Evolutionary conservation across 2,329 filamentous ascomycete genomes (phyloP), one percentile per base, ranked within the genome.

Genomic region (Fusarium pseudocircinatum): DNA sequence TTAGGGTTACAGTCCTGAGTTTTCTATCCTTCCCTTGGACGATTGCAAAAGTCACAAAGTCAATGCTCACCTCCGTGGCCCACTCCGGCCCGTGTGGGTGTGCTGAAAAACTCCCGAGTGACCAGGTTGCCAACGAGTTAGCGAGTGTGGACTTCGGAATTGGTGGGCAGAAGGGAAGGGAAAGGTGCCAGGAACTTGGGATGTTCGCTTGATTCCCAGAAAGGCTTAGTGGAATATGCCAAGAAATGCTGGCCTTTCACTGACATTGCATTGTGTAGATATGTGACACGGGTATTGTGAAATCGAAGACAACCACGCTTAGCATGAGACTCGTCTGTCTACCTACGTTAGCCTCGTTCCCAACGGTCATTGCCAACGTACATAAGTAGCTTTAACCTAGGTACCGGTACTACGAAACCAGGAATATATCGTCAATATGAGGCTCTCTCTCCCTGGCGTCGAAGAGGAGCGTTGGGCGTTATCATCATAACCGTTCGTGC

Each of bases 91-190:
- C 56, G 50, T 61, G 67, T 74, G 67, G 70, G 71, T 73, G 70
- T 74, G 59, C 26, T 68, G 46, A 40, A 64, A 73, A 73, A 64
- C 59, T 54, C 69, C 71, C 70, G 71, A 73, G 56, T 69, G 70
- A 73, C 67, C 59, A 74, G 70, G 62, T 69, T 64, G 62, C 53
- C 39, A 72, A n/a, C n/a, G n/a, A n/a, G n/a, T n/a, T n/a, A 28
- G 60, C 50, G 37, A 63, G 56, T 56, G 50, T 62, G 54, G 36
- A 40, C 39, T 53, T 61, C 28, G 46, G 47, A 46, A 47, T 42
- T 20, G 20, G 36, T 54, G 40, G 36, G 46, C 49, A 57, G 30
- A 47, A 58, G 46, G 40, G 63, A 70, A 56, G 46, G 32, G 63
- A 70, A 59, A 49, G 62, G 67, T 63, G 70, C 60, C 66, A 73